Base-by-base conservation (phyloP, 345 rosid genomes). In the Eucalyptus erythrocorys region DNA sequence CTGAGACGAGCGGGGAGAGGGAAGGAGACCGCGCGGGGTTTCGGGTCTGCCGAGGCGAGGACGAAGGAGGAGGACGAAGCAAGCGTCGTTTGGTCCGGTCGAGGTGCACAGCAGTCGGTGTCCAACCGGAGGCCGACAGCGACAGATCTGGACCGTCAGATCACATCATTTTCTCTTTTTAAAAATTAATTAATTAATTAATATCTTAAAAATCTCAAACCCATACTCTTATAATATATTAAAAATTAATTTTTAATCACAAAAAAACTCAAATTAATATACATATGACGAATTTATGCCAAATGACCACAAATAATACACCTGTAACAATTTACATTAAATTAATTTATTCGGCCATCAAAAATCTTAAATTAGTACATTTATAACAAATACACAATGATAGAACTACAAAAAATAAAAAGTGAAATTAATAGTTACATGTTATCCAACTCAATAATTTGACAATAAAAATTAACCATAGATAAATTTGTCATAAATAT, bases 351-450 rank as follows among this genome's bases (percentile, higher is more conserved):
- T 57, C 12, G 2, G 21, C 1, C 2, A 1, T 2, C 10, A 7
- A 53, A 51, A 21, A 21, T 1, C 1, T 0, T 21, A 53, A 53
- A 51, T 7, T 1, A 0, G 1, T 51, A 19, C 0, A 51, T 8
- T 51, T 51, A 0, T 4, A 8, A 55, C 6, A 57, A 26, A 26
- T 53, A 51, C 1, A 19, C n/a, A n/a, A n/a, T n/a, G n/a, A n/a
- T n/a, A n/a, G n/a, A n/a, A 51, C 0, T 0, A 0, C 19, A 1
- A 7, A 4, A 19, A 51, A 51, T 1, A 51, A 51, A 51, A 0
- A 50, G 1, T 50, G 0, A 51, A 51, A 51, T 51, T 0, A 51
- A 51, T 0, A 19, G 7, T 19, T 51, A 51, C 1, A 0, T 51
- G 0, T 0, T 0, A 51, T 51, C 55, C 2, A 19, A 19, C 5